Conservation (phyloP, 768 basidiomycete species). For the Leucosporidium yakuticum region DNA sequence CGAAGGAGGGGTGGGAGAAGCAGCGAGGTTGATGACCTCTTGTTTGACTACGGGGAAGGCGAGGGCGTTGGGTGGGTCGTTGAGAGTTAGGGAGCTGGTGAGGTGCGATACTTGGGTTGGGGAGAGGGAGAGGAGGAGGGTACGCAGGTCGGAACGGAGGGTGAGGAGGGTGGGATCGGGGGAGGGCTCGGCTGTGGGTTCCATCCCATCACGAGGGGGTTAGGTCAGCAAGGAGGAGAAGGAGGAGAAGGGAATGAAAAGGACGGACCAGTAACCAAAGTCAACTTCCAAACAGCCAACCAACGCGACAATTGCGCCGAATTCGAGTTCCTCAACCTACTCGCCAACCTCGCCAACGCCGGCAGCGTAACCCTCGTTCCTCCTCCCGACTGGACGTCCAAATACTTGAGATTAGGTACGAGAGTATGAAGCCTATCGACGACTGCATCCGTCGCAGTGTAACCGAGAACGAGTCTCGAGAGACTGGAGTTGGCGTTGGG, state of each 20-base stretch:
- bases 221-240: too few species aligned
- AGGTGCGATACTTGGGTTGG: constrained; percentile 20
- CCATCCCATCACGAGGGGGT: too few species aligned
- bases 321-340: not conserved
- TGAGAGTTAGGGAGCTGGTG: constrained; percentile 7
- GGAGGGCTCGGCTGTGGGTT: not conserved
- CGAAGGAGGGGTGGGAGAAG: not conserved
- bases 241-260: too few species aligned
- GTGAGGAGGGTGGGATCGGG: not conserved
- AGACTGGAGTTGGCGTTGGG: constrained; percentile 1
- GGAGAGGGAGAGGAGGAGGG: constrained; percentile 6
- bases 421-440: constrained; percentile 11
- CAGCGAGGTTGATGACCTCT: constrained; percentile 1
- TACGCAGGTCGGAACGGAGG: not conserved
- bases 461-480: constrained; percentile 4
- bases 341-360: constrained; percentile 7
- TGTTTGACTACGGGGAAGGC: not conserved
- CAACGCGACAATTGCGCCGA: not conserved
- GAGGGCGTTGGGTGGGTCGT: not conserved
- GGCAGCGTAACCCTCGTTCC: constrained; percentile 2
- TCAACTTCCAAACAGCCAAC: not conserved
- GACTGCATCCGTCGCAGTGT: not conserved
- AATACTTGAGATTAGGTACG: constrained; percentile 8
- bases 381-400: constrained; percentile 11
- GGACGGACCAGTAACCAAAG: not conserved